Evolutionary conservation across 768 basidiomycete genomes (phyloP).

Genomic region (Mycena pura): DNA sequence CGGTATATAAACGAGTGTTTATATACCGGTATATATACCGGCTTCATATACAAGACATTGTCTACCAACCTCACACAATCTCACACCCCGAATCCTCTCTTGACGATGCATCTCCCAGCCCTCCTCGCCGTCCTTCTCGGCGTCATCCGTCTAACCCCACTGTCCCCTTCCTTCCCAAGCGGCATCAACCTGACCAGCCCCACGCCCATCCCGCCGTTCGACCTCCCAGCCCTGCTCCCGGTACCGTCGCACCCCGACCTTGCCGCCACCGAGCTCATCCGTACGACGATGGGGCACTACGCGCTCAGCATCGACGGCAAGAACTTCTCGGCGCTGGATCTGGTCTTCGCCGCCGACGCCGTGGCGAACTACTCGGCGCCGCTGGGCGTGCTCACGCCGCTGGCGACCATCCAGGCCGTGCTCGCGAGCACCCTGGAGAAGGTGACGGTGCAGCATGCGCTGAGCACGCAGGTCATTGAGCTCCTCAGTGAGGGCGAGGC

Average conservation of each 20-base stretch:
- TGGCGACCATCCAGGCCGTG: conserved; percentile 12
- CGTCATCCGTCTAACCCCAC: conserved; percentile 9
- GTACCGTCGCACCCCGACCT: conserved; percentile 12
- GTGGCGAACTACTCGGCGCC: conserved; percentile 18
- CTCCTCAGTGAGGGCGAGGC: conserved; percentile 13
- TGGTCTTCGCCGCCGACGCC: conserved; percentile 12
- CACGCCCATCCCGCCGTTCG: conserved; percentile 14
- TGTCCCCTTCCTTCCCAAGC: conserved; percentile 11
- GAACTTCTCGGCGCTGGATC: conserved; percentile 10
- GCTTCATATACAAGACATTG: too few relatives aligned
- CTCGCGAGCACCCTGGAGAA: conserved; percentile 13
- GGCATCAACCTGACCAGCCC: conserved; percentile 14
- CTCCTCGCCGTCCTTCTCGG: conserved; percentile 11
- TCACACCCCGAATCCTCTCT: conserved; percentile 7
- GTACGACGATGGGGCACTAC: conserved; percentile 13
- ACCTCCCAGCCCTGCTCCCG: conserved; percentile 16
- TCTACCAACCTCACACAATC: conserved; percentile 10
- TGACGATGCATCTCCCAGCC: conserved; percentile 15
- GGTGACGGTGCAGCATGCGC: conserved; percentile 12
- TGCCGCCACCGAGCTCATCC: conserved; percentile 14
- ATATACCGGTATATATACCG: too few relatives aligned
- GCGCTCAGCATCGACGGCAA: conserved; percentile 15
- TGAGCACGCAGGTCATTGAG: conserved; percentile 14
- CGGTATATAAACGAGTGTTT: too few relatives aligned
- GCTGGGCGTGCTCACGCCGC: conserved; percentile 11